Evolutionary conservation across 495 filamentous ascomycete genomes (phyloP), one percentile per base, ranked within the genome.

Genomic region (Rostrohypoxylon terebratum): DNA sequence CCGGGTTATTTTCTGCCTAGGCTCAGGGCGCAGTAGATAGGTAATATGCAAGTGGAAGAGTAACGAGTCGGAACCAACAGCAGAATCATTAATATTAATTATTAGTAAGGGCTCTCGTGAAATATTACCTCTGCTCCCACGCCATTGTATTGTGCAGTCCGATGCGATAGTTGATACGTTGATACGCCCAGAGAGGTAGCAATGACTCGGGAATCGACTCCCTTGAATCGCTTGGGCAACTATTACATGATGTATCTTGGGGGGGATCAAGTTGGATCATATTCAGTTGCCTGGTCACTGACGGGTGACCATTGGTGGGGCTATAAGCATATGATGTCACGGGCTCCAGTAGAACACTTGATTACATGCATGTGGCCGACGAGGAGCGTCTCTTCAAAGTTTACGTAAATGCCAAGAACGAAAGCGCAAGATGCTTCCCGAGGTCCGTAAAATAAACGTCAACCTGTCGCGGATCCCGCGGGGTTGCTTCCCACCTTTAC

Each of bases 261-360:
- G 16, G 40, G 8, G 14, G 25, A 36, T 55, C 9, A 10, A 7
- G 25, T 54, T 57, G 31, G 60, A 55, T 60, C 58, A 63, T 50
- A 50, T 40, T 54, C 44, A 59, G 50, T 21, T 63, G 38, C 47
- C 45, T 61, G 28, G 57, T 42, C 14, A 58, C 53, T 44, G 69
- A 61, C 60, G 16, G 61, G 62, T 66, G 70, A 73, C 70, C 25
- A 59, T 69, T 69, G 66, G 71, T 74, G 71, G 71, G 50, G 53
- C 50, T 58, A 74, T 45, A 14, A 57, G 66, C 71, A 25, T 66
- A 70, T 74, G 71, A 74, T 74, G 66, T 74, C 71, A 73, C 71
- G 71, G 53, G 31, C 31, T 34, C 42, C 42, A 45, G 36, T 48
- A 20, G 42, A 55, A 36, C 63, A 74, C 63, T 74, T 70, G 71